Conservation (phyloP, 2,329 filamentous ascomycete species). For the Beauveria medogensis region DNA sequence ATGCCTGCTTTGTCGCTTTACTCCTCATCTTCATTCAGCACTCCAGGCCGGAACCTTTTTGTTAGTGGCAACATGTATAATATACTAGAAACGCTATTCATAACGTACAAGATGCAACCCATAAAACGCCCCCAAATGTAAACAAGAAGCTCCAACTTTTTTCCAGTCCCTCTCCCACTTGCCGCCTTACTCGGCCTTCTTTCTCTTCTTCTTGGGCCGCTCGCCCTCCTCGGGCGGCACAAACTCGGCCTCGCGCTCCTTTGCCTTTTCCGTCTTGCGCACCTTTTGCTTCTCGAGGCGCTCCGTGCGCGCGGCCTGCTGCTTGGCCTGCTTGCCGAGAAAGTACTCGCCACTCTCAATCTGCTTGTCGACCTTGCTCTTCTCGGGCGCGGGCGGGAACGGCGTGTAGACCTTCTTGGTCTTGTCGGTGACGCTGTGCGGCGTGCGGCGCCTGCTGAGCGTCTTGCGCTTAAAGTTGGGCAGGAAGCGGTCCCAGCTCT, state of each 20-base stretch:
- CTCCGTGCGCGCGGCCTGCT: slow-evolving; percentile 70
- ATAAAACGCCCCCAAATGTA: background rate
- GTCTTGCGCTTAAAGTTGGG: slow-evolving; percentile 96
- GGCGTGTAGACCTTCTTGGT: slow-evolving; percentile 90
- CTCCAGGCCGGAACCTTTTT: background rate
- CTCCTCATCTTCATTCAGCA: background rate
- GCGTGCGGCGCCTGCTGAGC: slow-evolving; percentile 73
- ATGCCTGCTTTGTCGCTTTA: too few relatives aligned
- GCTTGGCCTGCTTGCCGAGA: slow-evolving; percentile 84
- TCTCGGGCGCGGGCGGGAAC: slow-evolving; percentile 92
- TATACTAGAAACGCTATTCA: slow-evolving; percentile 2
- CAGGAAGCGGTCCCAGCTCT: slow-evolving; percentile 93
- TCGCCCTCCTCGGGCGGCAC: slow-evolving; percentile 73
- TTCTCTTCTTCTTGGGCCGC: slow-evolving; percentile 58
- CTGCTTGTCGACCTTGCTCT: slow-evolving; percentile 97
- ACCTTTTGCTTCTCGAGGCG: slow-evolving; percentile 75
- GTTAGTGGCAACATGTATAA: background rate
- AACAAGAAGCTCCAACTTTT: background rate
- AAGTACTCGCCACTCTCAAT: slow-evolving; percentile 98
- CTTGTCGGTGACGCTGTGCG: slow-evolving; percentile 86
- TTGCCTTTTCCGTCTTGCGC: slow-evolving; percentile 82
- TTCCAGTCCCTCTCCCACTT: too few relatives aligned
- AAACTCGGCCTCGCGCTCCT: slow-evolving; percentile 78
- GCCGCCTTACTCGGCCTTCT: slow-evolving; percentile 29
- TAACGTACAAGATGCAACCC: slow-evolving; percentile 9